phyloP scores from a whole-genome alignment of 2,329 filamentous ascomycete species.

The Trichoderma sp. region DNA sequence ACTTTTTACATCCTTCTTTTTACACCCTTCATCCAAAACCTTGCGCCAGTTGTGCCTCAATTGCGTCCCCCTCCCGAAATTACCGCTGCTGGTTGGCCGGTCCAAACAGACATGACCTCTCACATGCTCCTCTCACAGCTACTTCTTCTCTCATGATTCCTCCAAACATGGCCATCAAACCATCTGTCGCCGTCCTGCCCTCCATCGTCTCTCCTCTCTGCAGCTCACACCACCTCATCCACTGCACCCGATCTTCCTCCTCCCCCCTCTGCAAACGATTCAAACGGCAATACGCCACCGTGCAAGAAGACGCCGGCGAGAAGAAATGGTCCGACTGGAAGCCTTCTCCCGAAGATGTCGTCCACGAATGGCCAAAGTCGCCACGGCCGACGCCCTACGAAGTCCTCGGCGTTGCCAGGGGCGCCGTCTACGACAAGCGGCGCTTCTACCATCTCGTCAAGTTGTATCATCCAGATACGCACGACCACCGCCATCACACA shows the following conservation, averaged over 20 bases:
- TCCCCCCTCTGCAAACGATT: not conserved
- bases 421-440: slow-evolving; percentile 73
- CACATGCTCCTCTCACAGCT: not conserved
- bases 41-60: not conserved
- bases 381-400: slow-evolving; percentile 79
- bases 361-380: slow-evolving; percentile 45
- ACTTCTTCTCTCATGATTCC: not conserved
- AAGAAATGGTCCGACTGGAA: slow-evolving; percentile 11
- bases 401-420: slow-evolving; percentile 62
- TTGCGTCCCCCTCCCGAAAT: not conserved
- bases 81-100: not conserved
- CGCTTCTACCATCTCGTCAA: slow-evolving; percentile 91
- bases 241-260: not conserved
- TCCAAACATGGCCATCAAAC: slow-evolving; percentile 13
- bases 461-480: slow-evolving; percentile 86
- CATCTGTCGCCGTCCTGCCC: not conserved
- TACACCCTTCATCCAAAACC: not conserved
- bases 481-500: slow-evolving; percentile 21
- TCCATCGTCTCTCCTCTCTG: not conserved
- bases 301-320: not conserved
- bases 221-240: not conserved
- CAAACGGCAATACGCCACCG: slow-evolving; percentile 11
- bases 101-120: not conserved
- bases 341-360: slow-evolving; percentile 11
- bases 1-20: not conserved